A percentile compares a stretch with the other conserved stretches of the same genome.
Conservation (phyloP, 208 protist species). For the Acanthamoeba lenticulata region DNA sequence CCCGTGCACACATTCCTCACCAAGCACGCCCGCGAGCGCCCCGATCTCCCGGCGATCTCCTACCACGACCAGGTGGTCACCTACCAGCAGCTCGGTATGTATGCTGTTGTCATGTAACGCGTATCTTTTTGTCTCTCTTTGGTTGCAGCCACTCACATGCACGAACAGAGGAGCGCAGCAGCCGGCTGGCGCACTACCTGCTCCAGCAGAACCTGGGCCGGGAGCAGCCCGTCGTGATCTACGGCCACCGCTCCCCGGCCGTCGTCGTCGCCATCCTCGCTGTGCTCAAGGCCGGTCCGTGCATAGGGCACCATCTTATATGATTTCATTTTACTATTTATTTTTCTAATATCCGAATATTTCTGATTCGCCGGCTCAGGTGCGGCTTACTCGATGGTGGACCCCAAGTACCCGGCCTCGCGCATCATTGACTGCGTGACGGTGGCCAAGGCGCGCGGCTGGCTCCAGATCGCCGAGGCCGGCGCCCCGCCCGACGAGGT, state of each 20-base stretch:
- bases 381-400: constrained; percentile 86
- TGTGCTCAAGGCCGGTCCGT: constrained; percentile 80
- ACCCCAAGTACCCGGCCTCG: constrained; percentile 82
- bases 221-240: constrained; percentile 80
- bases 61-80: constrained; percentile 51
- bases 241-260: constrained; percentile 80
- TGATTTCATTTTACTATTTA: background rate
- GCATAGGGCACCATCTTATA: background rate
- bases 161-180: constrained; percentile 63
- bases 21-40: constrained; percentile 70
- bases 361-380: background rate
- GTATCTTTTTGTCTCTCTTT: constrained; percentile 61
- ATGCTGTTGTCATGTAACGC: background rate
- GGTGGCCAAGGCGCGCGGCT: constrained; percentile 77
- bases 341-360: background rate
- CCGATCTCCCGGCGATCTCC: constrained; percentile 53
- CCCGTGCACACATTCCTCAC: constrained; percentile 76
- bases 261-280: constrained; percentile 84
- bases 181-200: constrained; percentile 71
- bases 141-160: constrained; percentile 20
- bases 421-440: constrained; percentile 80
- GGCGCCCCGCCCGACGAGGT: constrained; percentile 72
- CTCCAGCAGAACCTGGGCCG: constrained; percentile 72
- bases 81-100: constrained; percentile 55
- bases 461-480: constrained; percentile 72